phyloP scores from a whole-genome alignment of 2,329 filamentous ascomycete genomes.

The Xylariaceae sp. region DNA sequence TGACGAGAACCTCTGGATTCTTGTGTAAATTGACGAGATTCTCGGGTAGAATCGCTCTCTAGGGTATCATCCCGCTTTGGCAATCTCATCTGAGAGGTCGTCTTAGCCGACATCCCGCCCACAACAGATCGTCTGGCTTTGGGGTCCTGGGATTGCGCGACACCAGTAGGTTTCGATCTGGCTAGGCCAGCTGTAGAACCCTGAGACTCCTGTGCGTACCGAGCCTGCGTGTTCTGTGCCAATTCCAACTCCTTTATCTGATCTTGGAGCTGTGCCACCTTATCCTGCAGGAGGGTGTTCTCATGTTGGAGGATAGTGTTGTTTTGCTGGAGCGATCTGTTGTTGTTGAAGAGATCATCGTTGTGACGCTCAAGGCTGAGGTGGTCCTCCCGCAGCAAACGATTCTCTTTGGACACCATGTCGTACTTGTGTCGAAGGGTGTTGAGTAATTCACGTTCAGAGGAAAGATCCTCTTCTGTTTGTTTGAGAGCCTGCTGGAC shows the following conservation, averaged over 20 bases:
- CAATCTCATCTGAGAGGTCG: constrained; percentile 29
- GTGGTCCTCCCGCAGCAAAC: constrained; percentile 47
- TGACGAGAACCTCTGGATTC: too few species aligned
- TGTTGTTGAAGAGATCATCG: constrained; percentile 52
- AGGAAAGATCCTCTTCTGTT: constrained; percentile 32
- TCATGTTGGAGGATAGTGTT: constrained; percentile 47
- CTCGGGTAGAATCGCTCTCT: too few species aligned
- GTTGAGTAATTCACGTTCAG: constrained; percentile 32
- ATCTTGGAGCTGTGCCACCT: constrained; percentile 46
- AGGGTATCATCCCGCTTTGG: constrained; percentile 35
- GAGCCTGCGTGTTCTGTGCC: too few species aligned
- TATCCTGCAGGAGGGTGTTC: constrained; percentile 43
- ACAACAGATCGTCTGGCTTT: constrained; percentile 25
- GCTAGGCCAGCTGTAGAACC: constrained; percentile 37
- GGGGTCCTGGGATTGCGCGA: constrained; percentile 35
- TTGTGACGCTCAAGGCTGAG: constrained; percentile 51
- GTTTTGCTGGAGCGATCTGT: constrained; percentile 37
- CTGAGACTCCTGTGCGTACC: too few species aligned
- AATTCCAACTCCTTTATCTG: constrained; percentile 41
- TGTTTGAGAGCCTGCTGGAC: constrained; percentile 37
- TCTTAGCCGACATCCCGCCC: constrained; percentile 34
- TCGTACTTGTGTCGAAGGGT: constrained; percentile 35
- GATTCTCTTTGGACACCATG: constrained; percentile 37
- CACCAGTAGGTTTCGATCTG: constrained; percentile 32
- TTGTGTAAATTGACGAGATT: constrained; percentile 26